Percentiles rank a stretch among this genome's conserved stretches.
phyloP scores from a whole-genome alignment of 345 rosid species.

The Geranium brycei region DNA sequence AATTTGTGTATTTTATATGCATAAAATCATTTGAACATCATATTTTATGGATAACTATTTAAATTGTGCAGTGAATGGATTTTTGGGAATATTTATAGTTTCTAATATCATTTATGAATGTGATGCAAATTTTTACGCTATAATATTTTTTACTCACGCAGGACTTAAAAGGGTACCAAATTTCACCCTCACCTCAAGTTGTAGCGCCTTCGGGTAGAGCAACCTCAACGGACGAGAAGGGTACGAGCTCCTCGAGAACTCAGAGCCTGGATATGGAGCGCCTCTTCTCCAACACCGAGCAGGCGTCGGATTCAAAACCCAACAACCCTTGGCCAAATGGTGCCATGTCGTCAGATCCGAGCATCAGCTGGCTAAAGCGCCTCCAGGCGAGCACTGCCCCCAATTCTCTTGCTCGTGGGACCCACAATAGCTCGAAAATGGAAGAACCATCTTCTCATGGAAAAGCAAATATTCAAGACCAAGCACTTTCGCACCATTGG shows the following conservation, averaged over 20 bases:
- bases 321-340: constrained; percentile 12
- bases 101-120: background rate
- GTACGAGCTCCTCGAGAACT: constrained; percentile 50
- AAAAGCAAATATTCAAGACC: background rate
- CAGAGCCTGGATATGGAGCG: constrained; percentile 48
- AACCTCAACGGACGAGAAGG: constrained; percentile 23
- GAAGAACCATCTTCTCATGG: constrained; percentile 24
- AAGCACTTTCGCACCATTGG: constrained; percentile 1
- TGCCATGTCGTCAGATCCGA: constrained; percentile 20
- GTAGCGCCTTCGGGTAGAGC: constrained; percentile 17
- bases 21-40: too few species aligned
- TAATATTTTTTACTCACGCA: too few species aligned
- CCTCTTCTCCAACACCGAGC: constrained; percentile 21
- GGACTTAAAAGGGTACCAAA: background rate
- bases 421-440: constrained; percentile 21
- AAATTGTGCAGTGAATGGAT: too few species aligned
- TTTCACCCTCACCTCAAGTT: background rate
- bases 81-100: too few species aligned
- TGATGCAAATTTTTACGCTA: background rate
- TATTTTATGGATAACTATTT: too few species aligned
- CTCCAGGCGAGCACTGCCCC: constrained; percentile 26
- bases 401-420: constrained; percentile 21
- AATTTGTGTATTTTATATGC: background rate
- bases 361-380: constrained; percentile 66
- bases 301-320: constrained; percentile 25